phyloP scores from a whole-genome alignment of 495 filamentous ascomycete genomes.

The Podospora pseudoanserina region DNA sequence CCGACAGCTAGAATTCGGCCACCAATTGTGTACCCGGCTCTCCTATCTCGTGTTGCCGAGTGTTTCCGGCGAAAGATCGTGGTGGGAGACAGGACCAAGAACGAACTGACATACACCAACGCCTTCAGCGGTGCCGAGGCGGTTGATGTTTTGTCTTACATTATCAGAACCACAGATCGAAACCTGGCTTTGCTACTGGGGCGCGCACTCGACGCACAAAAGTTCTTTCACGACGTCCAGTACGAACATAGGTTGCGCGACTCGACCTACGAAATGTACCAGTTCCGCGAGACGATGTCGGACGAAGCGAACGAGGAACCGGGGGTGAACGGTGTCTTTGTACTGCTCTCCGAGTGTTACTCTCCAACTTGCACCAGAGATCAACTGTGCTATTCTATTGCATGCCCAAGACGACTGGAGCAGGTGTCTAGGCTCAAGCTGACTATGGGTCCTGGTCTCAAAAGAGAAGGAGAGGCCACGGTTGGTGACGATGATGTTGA shows the following conservation, averaged over 20 bases:
- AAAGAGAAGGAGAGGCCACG: slow-evolving; percentile 70
- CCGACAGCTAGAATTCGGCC: slow-evolving; percentile 54
- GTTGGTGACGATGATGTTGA: slow-evolving; percentile 78
- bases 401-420: slow-evolving; percentile 89
- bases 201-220: slow-evolving; percentile 92
- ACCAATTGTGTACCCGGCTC: slow-evolving; percentile 86
- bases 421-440: slow-evolving; percentile 92
- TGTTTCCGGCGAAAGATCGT: slow-evolving; percentile 82
- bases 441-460: slow-evolving; percentile 83
- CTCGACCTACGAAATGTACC: slow-evolving; percentile 86
- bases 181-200: slow-evolving; percentile 94
- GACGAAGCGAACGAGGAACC: slow-evolving; percentile 71
- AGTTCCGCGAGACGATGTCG: slow-evolving; percentile 89
- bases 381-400: slow-evolving; percentile 96
- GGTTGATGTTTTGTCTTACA: slow-evolving; percentile 88
- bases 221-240: slow-evolving; percentile 99
- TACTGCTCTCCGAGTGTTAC: slow-evolving; percentile 93
- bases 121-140: slow-evolving; percentile 93
- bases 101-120: slow-evolving; percentile 94
- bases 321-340: slow-evolving; percentile 94
- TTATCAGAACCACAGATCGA: slow-evolving; percentile 93
- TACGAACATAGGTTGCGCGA: slow-evolving; percentile 96
- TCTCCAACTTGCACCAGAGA: slow-evolving; percentile 95
- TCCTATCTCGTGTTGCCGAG: slow-evolving; percentile 86
- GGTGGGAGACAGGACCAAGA: slow-evolving; percentile 85